Percentiles rank a stretch among this genome's conserved stretches.
phyloP scores from a whole-genome alignment of 1,284 basidiomycete genomes.

The Stygiomarasmius scandens region DNA sequence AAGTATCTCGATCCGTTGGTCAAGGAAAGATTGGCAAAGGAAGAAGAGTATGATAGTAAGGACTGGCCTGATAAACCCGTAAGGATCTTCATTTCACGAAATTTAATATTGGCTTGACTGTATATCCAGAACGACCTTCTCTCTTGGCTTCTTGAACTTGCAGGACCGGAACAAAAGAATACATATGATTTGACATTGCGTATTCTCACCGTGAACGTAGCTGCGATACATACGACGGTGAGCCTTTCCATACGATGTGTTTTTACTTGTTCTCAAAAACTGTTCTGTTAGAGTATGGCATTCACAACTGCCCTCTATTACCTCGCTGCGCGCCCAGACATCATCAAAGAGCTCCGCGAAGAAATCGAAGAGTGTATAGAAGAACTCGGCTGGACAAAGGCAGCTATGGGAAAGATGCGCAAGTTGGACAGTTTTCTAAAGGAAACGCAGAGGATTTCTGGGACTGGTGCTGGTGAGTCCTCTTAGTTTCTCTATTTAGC shows the following conservation, averaged over 20 bases:
- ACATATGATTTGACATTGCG: not conserved
- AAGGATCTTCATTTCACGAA: too few species aligned
- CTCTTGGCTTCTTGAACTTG: slow-evolving; percentile 25
- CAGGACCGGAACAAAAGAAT: slow-evolving; percentile 15
- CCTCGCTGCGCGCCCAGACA: slow-evolving; percentile 37
- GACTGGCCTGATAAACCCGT: slow-evolving; percentile 27
- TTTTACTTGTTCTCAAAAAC: not conserved
- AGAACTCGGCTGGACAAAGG: slow-evolving; percentile 37
- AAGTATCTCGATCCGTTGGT: slow-evolving; percentile 26
- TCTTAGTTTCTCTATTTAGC: not conserved
- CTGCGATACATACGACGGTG: slow-evolving; percentile 13
- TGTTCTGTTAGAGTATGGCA: slow-evolving; percentile 8
- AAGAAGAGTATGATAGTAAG: slow-evolving; percentile 20
- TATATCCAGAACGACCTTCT: slow-evolving; percentile 20
- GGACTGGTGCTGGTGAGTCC: not conserved
- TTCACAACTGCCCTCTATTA: slow-evolving; percentile 37
- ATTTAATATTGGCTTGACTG: not conserved
- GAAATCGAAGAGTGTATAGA: slow-evolving; percentile 35
- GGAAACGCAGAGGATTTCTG: slow-evolving; percentile 4
- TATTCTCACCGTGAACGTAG: slow-evolving; percentile 6
- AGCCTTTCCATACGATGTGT: not conserved
- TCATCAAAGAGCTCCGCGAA: slow-evolving; percentile 36
- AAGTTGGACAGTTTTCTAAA: slow-evolving; percentile 15
- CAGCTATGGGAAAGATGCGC: slow-evolving; percentile 9
- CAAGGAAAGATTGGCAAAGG: slow-evolving; percentile 22